Evolutionary conservation across 495 filamentous ascomycete species (phyloP), one percentile per base, ranked within the genome.

Genomic region (Glonium stellatum): DNA sequence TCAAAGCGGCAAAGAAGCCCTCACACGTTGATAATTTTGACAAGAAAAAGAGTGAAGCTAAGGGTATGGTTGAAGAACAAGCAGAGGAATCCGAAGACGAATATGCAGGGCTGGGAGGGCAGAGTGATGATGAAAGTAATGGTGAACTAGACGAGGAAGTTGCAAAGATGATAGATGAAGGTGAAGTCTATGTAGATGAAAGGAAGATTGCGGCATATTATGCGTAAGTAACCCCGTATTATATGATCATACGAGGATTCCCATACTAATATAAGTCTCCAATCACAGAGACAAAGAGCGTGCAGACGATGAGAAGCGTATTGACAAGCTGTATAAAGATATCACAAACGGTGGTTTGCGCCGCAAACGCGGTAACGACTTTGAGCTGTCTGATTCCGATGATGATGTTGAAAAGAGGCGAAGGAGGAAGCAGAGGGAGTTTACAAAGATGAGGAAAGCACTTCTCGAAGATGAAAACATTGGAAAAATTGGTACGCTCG

Each of bases 81-180:
- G 93, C 93, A 41, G 89, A 93, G 65, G 93, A 99, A 76, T 97
- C 95, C 0, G 95, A 97, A 70, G 93, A 99, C 70, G 93, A 99
- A 71, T 99, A 96, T 69, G 93, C 92, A 35, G 95, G 95, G 1
- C 77, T 97, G 42, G 95, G 95, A 49, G 93, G 93, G 44, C 87
- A 80, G 4, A 90, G 89, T 71, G 91, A 92, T 52, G 95, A 98
- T 60, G 89, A 90, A 41, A 87, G 84, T 52, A 82, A 77, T 22
- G 85, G 86, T 39, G 88, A 90, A 58, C 81, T 87, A 51, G 83
- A 81, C 36, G 81, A 82, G 41, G 81, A 86, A 60, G 77, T 88
- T 57, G 83, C 87, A 61, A 87, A 90, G 71, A 93, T 97, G 83
- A 93, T 97, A 67, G 92, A 98, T 69, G 86, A 92, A 63, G 76